These are phyloP conservation scores for Pythium myriotylum DNA, from an alignment of 352 stramenopile genomes.

Conservation along the genomic window DNA sequence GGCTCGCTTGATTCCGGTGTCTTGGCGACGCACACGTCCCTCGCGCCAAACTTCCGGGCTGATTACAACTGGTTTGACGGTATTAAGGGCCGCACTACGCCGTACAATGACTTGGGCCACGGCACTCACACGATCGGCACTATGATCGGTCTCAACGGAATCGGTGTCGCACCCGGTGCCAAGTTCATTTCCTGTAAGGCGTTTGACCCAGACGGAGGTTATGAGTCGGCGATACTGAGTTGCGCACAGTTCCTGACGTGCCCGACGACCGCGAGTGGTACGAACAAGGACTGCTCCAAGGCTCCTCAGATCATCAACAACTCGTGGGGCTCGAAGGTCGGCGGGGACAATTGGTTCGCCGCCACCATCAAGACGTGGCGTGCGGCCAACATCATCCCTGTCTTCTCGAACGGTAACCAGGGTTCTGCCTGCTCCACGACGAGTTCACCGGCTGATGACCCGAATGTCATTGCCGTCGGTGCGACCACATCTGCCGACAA, in stretches of 20 bases:
- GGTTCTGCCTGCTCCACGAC: not conserved
- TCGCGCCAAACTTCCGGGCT: constrained; percentile 32
- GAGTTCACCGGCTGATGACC: constrained; percentile 19
- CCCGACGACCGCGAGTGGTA: constrained; percentile 28
- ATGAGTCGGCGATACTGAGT: constrained; percentile 22
- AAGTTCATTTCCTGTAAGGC: not conserved
- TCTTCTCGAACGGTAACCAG: constrained; percentile 12
- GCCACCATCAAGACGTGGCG: not conserved
- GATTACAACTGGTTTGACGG: constrained; percentile 39
- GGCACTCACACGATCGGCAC: constrained; percentile 25
- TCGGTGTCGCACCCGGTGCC: constrained; percentile 38
- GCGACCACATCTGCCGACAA: constrained; percentile 20
- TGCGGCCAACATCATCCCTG: not conserved
- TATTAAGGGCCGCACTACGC: no score
- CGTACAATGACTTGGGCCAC: no score
- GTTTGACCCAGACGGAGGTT: constrained; percentile 4
- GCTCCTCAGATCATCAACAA: constrained; percentile 38
- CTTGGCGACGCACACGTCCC: constrained; percentile 25
- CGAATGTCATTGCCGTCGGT: constrained; percentile 30
- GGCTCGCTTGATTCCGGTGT: constrained; percentile 40
- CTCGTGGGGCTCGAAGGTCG: constrained; percentile 30
- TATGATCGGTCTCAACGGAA: constrained; percentile 33
- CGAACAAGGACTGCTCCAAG: constrained; percentile 34
- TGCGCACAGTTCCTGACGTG: constrained; percentile 36
- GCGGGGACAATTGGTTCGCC: constrained; percentile 16